These are phyloP conservation scores for Neurospora crassa DNA, from an alignment of 2,329 filamentous ascomycete genomes.

Conservation along the genomic window DNA sequence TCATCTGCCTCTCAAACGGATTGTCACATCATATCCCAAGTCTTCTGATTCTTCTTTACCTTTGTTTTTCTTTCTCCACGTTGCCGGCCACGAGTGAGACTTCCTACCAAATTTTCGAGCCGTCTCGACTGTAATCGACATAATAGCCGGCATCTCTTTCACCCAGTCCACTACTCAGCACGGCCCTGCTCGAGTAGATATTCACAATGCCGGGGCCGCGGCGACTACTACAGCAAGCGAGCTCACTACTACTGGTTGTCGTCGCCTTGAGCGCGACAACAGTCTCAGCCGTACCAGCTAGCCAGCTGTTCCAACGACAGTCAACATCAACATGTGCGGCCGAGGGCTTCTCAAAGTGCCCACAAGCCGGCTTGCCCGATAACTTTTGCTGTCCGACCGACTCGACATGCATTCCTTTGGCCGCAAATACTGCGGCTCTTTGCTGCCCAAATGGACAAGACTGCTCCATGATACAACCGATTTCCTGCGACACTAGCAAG, in stretches of 20 bases:
- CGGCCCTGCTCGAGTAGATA: background rate
- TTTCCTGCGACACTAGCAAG: conserved; percentile 52
- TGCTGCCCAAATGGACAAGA: conserved; percentile 54
- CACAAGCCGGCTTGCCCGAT: conserved; percentile 41
- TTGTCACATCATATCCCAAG: background rate
- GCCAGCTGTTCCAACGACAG: conserved; percentile 32
- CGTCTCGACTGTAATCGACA: background rate
- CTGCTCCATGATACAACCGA: conserved; percentile 53
- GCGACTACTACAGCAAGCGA: conserved; percentile 23
- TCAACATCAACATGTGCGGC: conserved; percentile 38
- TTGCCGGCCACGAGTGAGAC: background rate
- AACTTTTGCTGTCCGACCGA: conserved; percentile 56
- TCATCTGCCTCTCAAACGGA: background rate
- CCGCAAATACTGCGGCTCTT: conserved; percentile 55
- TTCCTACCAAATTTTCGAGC: background rate
- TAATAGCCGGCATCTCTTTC: background rate
- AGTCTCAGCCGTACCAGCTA: conserved; percentile 28
- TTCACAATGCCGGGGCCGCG: conserved; percentile 21
- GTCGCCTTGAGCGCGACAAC: conserved; percentile 25
- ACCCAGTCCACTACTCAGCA: background rate
- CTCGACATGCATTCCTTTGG: conserved; percentile 50
- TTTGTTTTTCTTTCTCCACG: background rate
- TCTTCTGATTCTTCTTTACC: background rate
- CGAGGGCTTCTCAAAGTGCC: conserved; percentile 40
- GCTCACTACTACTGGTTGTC: conserved; percentile 23